A percentile compares a stretch with the other conserved stretches of the same genome.
phyloP scores from a whole-genome alignment of 495 filamentous ascomycete genomes.

The Amphirosellinia nigrospora region DNA sequence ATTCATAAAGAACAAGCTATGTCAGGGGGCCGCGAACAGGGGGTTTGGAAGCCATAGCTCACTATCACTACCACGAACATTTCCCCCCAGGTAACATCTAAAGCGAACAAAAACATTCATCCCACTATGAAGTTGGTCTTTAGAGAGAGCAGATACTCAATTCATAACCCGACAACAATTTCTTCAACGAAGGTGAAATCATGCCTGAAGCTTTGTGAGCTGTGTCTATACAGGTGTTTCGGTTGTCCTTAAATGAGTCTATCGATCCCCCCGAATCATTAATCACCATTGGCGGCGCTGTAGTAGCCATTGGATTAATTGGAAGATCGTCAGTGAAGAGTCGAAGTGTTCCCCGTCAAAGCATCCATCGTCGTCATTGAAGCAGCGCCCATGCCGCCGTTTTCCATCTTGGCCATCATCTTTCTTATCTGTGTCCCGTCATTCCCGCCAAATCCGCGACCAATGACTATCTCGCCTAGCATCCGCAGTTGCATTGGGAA shows the following conservation, averaged over 20 bases:
- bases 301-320: background rate
- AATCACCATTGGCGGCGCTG: background rate
- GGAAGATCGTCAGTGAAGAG: background rate
- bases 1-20: background rate
- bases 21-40: background rate
- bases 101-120: background rate
- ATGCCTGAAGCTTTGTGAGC: background rate
- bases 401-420: slow-evolving; percentile 12
- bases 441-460: background rate
- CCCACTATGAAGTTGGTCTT: background rate
- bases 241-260: background rate
- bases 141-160: background rate
- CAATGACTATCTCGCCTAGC: slow-evolving; percentile 31
- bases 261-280: background rate
- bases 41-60: background rate
- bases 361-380: background rate
- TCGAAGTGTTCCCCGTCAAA: background rate
- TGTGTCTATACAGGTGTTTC: background rate
- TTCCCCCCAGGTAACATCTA: background rate
- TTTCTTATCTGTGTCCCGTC: slow-evolving; percentile 5
- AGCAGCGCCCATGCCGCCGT: background rate
- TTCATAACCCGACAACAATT: background rate
- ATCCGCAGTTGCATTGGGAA: slow-evolving; percentile 55
- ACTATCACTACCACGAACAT: background rate
- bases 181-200: background rate